phyloP scores from a whole-genome alignment of 106 monocot species.

The Ottelia alismoides region DNA sequence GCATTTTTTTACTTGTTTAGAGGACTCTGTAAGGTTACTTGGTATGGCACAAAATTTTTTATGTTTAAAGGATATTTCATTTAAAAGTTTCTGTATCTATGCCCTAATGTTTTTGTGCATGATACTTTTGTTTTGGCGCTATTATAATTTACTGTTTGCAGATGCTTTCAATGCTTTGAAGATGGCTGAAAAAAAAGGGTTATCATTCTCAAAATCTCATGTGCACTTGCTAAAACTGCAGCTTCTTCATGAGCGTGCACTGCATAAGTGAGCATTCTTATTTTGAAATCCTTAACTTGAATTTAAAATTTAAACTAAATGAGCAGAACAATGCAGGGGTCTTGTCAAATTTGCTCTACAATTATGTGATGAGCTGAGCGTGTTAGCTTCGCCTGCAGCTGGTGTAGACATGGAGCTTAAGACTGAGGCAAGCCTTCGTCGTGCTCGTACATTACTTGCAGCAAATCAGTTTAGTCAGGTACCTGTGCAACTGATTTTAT shows the following conservation, averaged over 20 bases:
- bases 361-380: constrained; percentile 71
- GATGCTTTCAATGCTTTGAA: constrained; percentile 78
- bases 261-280: constrained; percentile 46
- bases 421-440: constrained; percentile 69
- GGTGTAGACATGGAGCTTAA: constrained; percentile 94
- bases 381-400: constrained; percentile 51
- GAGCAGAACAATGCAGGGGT: constrained; percentile 73
- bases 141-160: constrained; percentile 20
- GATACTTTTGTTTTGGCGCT: background rate
- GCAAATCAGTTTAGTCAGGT: constrained; percentile 86
- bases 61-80: no score
- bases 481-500: no score
- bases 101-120: background rate
- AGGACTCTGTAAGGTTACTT: no score
- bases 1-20: no score
- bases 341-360: constrained; percentile 64
- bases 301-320: no score
- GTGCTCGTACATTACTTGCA: constrained; percentile 83
- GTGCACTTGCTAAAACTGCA: constrained; percentile 73
- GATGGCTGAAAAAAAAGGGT: constrained; percentile 67
- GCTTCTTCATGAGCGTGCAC: constrained; percentile 76
- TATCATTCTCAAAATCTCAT: constrained; percentile 46
- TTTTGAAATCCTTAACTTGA: no score
- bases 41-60: no score
- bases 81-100: background rate